phyloP scores from a whole-genome alignment of 495 filamentous ascomycete genomes.

The Barbatosphaeria neglecta region DNA sequence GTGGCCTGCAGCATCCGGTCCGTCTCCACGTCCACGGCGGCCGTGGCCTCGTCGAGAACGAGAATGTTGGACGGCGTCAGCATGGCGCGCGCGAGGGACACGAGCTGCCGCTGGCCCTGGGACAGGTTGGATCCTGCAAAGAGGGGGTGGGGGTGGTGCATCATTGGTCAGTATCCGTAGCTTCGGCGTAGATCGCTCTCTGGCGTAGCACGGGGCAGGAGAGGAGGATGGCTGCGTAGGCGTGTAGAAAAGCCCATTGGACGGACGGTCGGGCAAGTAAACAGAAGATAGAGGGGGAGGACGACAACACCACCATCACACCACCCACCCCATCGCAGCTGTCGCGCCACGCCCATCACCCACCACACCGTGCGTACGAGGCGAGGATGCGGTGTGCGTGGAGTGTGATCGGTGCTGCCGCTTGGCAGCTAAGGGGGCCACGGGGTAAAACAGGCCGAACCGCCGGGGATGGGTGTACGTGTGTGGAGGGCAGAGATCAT shows the following conservation, averaged over 20 bases:
- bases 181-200: too few relatives aligned
- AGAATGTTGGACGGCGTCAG: conserved; percentile 94
- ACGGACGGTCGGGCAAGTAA: too few relatives aligned
- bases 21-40: conserved; percentile 90
- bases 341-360: too few relatives aligned
- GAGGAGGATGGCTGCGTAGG: too few relatives aligned
- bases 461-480: not conserved
- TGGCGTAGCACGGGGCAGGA: too few relatives aligned
- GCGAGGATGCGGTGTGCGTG: not conserved
- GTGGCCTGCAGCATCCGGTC: conserved; percentile 71
- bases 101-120: conserved; percentile 80
- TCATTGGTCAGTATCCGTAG: too few relatives aligned
- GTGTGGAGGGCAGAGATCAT: not conserved
- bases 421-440: not conserved
- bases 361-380: too few relatives aligned
- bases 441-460: not conserved
- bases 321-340: too few relatives aligned
- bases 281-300: too few relatives aligned
- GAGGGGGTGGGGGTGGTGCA: conserved; percentile 1
- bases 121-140: conserved; percentile 60
- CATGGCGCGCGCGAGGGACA: conserved; percentile 85
- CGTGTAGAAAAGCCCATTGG: too few relatives aligned
- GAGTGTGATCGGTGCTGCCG: not conserved
- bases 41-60: conserved; percentile 94
- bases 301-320: too few relatives aligned